phyloP scores from a whole-genome alignment of 306 rosid genomes.

The Lagenaria siceraria region DNA sequence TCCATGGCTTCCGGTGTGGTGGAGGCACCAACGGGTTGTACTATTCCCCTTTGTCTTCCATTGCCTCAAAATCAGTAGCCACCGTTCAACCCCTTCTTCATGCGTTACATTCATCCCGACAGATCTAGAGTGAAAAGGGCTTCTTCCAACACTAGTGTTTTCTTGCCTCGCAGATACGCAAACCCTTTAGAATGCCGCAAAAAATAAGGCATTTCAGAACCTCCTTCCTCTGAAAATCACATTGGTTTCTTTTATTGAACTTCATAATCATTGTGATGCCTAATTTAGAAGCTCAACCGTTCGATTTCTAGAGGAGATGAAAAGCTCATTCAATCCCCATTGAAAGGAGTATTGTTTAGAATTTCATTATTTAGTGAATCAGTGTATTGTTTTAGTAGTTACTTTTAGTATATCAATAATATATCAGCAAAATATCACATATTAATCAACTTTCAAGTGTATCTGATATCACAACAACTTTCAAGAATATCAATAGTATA shows the following conservation, averaged over 20 bases:
- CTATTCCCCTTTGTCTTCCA: slow-evolving; percentile 34
- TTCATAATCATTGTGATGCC: not conserved
- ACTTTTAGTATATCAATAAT: no score
- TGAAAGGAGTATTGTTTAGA: no score
- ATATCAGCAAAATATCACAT: no score
- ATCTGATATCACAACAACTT: no score
- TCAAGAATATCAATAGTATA: no score
- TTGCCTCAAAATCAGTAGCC: slow-evolving; percentile 16
- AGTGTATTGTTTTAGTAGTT: no score
- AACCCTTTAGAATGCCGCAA: slow-evolving; percentile 33
- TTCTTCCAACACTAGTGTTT: slow-evolving; percentile 73
- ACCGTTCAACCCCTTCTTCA: slow-evolving; percentile 12
- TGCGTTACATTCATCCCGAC: slow-evolving; percentile 9
- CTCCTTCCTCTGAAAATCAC: not conserved
- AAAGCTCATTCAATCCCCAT: slow-evolving; percentile 20
- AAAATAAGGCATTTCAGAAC: slow-evolving; percentile 23
- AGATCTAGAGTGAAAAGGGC: slow-evolving; percentile 34
- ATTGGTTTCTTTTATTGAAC: not conserved
- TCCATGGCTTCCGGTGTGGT: slow-evolving; percentile 22
- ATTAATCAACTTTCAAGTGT: no score
- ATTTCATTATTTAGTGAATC: no score
- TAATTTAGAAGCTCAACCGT: not conserved
- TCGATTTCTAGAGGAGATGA: slow-evolving; percentile 13
- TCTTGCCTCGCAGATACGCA: slow-evolving; percentile 60
- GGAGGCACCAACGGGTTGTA: slow-evolving; percentile 4